Percentiles rank a stretch among this genome's conserved stretches.
These are phyloP conservation scores for Leccinum solheimii DNA, from an alignment of 1,284 basidiomycete genomes.

Conservation along the genomic window DNA sequence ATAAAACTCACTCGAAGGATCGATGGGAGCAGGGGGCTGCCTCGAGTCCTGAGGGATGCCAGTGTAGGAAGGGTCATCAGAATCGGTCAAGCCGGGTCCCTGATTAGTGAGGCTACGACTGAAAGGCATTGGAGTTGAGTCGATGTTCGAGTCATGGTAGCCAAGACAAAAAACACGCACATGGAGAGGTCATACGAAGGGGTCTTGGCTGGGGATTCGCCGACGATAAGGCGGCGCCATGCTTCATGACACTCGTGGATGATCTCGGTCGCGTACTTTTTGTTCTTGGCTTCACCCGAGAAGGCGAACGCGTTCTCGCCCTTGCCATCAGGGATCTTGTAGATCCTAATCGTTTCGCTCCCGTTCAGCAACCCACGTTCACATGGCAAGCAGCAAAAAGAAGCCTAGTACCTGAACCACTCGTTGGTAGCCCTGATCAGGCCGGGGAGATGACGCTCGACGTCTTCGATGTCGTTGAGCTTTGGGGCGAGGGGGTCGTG, in stretches of 20 bases:
- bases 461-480: slow-evolving; percentile 99
- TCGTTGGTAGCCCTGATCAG: slow-evolving; percentile 96
- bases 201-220: slow-evolving; percentile 76
- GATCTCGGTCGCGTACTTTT: slow-evolving; percentile 98
- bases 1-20: slow-evolving; percentile 73
- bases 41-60: slow-evolving; percentile 78
- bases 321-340: slow-evolving; percentile 99
- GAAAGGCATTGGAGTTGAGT: background rate
- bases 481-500: slow-evolving; percentile 95
- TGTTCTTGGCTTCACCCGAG: slow-evolving; percentile 99
- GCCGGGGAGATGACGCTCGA: slow-evolving; percentile 97
- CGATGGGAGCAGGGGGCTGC: slow-evolving; percentile 82
- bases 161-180: slow-evolving; percentile 47
- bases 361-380: slow-evolving; percentile 1
- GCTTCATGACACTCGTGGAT: slow-evolving; percentile 99
- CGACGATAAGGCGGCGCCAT: slow-evolving; percentile 90
- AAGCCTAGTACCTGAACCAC: slow-evolving; percentile 76
- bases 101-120: slow-evolving; percentile 73
- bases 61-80: slow-evolving; percentile 66
- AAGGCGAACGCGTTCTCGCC: slow-evolving; percentile 99
- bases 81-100: slow-evolving; percentile 67
- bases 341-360: slow-evolving; percentile 62
- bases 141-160: background rate
- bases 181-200: slow-evolving; percentile 75
- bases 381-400: background rate